phyloP scores from a whole-genome alignment of 2,329 filamentous ascomycete genomes.

The Knoxdaviesia proteae region DNA sequence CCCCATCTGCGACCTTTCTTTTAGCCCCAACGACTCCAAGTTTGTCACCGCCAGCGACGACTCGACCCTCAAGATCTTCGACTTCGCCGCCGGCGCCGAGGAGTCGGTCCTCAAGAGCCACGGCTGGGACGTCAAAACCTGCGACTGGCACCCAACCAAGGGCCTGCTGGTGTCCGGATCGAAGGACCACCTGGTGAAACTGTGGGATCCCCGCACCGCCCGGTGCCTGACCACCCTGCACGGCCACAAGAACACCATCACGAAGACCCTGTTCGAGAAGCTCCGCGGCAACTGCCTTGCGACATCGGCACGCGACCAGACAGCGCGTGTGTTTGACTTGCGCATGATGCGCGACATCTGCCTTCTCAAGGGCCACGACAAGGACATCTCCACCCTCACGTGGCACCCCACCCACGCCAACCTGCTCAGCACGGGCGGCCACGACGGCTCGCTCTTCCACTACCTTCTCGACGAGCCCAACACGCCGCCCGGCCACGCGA shows the following conservation, averaged over 20 bases:
- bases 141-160: slow-evolving; percentile 94
- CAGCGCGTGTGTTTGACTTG: slow-evolving; percentile 80
- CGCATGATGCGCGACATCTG: slow-evolving; percentile 97
- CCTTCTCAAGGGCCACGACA: slow-evolving; percentile 82
- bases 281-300: slow-evolving; percentile 69
- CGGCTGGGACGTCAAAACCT: slow-evolving; percentile 91
- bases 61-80: slow-evolving; percentile 81
- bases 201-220: slow-evolving; percentile 90
- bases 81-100: slow-evolving; percentile 71
- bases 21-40: slow-evolving; percentile 83
- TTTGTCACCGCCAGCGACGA: slow-evolving; percentile 95
- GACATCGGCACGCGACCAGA: slow-evolving; percentile 83
- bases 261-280: slow-evolving; percentile 76
- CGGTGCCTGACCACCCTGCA: slow-evolving; percentile 84
- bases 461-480: slow-evolving; percentile 95
- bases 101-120: slow-evolving; percentile 80
- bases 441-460: slow-evolving; percentile 76
- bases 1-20: slow-evolving; percentile 76
- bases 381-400: slow-evolving; percentile 76
- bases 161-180: slow-evolving; percentile 87
- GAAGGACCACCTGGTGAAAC: slow-evolving; percentile 91
- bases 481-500: slow-evolving; percentile 49
- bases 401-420: slow-evolving; percentile 91
- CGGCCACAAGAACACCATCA: slow-evolving; percentile 93
- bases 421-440: slow-evolving; percentile 73